Base-by-base conservation (phyloP, 1,139 yeast species). In the Yamadazyma diospyri region DNA sequence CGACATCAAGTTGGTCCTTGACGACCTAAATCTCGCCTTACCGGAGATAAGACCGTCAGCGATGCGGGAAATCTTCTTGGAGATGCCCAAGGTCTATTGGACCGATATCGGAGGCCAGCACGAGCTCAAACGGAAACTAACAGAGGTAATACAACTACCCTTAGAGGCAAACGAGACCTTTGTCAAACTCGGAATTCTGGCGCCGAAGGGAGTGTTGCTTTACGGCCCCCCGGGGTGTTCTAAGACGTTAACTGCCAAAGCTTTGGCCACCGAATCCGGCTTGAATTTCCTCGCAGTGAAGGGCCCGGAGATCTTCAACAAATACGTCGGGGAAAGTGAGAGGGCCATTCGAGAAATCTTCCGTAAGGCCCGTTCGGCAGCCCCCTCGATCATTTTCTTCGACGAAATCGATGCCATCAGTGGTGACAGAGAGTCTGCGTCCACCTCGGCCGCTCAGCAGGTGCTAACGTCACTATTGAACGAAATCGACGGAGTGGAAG, bases 161-260 rank as follows among this genome's bases (percentile, higher is more conserved):
- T 61, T 94, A 23, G 83, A 83, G 38, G 94, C 94, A 1, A 75
- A 88, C 0, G 87, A 76, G 1, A 71, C 95, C 0, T 92, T 92
- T 55, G 66, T 66, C 16, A 66, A 73, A 25, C 64, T 94, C 8
- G 98, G 97, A 0, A 80, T 94, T 6, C 69, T 75, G 37, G 92
- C 97, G 0, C 98, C 99, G 2, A 84, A 87, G 48, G 97, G 97
- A 24, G 83, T 89, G 1, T 59, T 89, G 30, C 63, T 89, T 13
- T 89, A 89, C 55, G 97, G 97, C 0, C 97, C 97, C 1, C 97
- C 97, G 0, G 97, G 97, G 6, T 89, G 97, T 61, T 88, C 97
- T 6, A 89, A 89, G 50, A 89, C 97, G 0, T 62, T 89, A 39
- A 86, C 95, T 0, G 97, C 97, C 1, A 89, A 89, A 53, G 97